Evolutionary conservation across 768 basidiomycete genomes (phyloP).

Genomic region (Saitozyma podzolica): DNA sequence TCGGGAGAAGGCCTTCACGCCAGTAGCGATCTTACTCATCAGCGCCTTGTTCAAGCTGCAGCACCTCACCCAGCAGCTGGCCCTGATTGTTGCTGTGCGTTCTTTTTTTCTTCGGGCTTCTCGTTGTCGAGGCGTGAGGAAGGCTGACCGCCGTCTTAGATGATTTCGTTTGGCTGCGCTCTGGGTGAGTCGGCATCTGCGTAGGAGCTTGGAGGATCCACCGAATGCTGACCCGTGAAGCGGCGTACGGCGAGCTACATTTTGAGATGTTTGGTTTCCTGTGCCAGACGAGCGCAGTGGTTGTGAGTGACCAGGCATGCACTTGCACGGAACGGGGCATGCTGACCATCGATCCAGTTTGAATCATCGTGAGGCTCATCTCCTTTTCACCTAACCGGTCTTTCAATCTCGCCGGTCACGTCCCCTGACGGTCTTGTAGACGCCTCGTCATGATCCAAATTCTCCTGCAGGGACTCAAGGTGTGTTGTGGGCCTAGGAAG

Average conservation of each 20-base stretch:
- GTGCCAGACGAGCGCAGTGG: constrained; percentile 81
- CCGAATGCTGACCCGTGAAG: constrained; percentile 53
- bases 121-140: neutral
- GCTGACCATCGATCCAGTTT: constrained; percentile 25
- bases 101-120: neutral
- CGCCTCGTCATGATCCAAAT: constrained; percentile 96
- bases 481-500: constrained; percentile 4
- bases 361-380: constrained; percentile 32
- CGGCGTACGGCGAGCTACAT: constrained; percentile 81
- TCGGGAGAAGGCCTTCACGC: constrained; percentile 66
- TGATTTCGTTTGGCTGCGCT: constrained; percentile 78
- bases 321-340: neutral
- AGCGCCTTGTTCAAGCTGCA: constrained; percentile 45
- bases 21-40: constrained; percentile 47
- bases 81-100: constrained; percentile 36
- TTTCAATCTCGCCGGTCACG: neutral
- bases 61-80: constrained; percentile 29
- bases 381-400: neutral
- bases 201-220: neutral
- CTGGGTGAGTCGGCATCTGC: constrained; percentile 26
- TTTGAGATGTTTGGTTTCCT: constrained; percentile 87
- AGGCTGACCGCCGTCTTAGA: constrained; percentile 40
- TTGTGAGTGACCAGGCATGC: constrained; percentile 58
- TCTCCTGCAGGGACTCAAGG: constrained; percentile 84
- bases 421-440: constrained; percentile 52